phyloP scores from a whole-genome alignment of 176 grass and related monocot species.

The Olyra latifolia region DNA sequence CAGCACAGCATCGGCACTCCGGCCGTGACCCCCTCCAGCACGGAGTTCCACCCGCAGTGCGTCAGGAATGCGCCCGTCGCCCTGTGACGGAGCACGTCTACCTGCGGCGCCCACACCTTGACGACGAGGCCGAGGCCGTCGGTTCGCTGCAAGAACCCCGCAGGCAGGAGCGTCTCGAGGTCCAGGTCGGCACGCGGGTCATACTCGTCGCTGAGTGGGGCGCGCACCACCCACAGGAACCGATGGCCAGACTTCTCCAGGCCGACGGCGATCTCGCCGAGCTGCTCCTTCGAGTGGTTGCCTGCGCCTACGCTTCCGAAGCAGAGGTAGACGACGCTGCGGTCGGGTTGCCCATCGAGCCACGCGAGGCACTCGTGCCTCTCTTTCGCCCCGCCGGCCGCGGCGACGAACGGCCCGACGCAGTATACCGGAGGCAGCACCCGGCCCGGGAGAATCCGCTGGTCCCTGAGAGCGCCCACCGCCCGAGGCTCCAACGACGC shows the following conservation, averaged over 20 bases:
- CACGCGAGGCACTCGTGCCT: conserved; percentile 11
- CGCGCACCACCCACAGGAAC: conserved; percentile 48
- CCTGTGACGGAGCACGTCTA: conserved; percentile 34
- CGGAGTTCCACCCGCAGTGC: conserved; percentile 59
- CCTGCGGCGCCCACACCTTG: conserved; percentile 60
- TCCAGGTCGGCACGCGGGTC: neutral
- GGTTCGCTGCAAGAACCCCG: conserved; percentile 35
- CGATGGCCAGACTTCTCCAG: conserved; percentile 46
- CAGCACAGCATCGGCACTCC: conserved; percentile 45
- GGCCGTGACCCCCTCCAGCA: conserved; percentile 20
- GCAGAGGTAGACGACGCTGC: conserved; percentile 38
- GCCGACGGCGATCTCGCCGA: conserved; percentile 42
- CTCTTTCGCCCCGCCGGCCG: neutral
- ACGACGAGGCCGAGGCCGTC: neutral
- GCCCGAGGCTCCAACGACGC: conserved; percentile 34
- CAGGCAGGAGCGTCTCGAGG: conserved; percentile 11
- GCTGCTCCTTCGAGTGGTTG: conserved; percentile 15
- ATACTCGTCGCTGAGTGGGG: conserved; percentile 1
- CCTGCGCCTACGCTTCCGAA: conserved; percentile 21
- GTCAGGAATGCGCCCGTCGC: conserved; percentile 47
- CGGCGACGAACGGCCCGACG: conserved; percentile 17
- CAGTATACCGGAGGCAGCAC: conserved; percentile 34
- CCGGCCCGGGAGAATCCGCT: neutral
- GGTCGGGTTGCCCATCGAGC: conserved; percentile 24
- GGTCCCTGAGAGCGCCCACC: conserved; percentile 31